A percentile compares a stretch with the other conserved stretches of the same genome.
phyloP scores from a whole-genome alignment of 805 yeast species.

The Pichia scutulata region DNA sequence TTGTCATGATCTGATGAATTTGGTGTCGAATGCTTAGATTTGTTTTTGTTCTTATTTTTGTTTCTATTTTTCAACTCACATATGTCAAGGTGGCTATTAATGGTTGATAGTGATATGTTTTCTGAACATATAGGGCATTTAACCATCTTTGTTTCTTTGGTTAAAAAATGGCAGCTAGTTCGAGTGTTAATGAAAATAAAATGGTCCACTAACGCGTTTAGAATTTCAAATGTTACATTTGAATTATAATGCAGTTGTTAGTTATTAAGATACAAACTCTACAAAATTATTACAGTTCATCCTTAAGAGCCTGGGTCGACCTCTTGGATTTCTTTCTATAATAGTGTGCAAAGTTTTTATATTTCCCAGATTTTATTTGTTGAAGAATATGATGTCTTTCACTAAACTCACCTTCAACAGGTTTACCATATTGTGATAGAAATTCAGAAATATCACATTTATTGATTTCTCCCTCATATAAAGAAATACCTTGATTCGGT shows the following conservation, averaged over 20 bases:
- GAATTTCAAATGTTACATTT: background rate
- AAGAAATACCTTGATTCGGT: constrained; percentile 13
- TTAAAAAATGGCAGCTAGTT: background rate
- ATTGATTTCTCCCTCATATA: constrained; percentile 22
- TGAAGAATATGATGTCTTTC: constrained; percentile 17
- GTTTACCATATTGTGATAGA: constrained; percentile 24
- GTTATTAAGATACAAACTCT: background rate
- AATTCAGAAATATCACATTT: constrained; percentile 28
- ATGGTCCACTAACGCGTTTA: background rate
- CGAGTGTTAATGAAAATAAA: too few species aligned
- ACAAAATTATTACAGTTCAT: constrained; percentile 15
- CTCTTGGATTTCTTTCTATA: constrained; percentile 18
- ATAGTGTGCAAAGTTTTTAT: constrained; percentile 18
- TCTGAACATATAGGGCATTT: constrained; percentile 29
- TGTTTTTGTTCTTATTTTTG: background rate
- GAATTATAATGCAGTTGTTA: background rate
- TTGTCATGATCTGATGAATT: background rate
- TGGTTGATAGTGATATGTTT: constrained; percentile 22
- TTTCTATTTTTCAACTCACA: constrained; percentile 14
- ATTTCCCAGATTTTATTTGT: constrained; percentile 17
- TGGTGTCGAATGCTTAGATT: background rate
- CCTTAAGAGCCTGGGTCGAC: constrained; percentile 9
- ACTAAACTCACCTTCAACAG: constrained; percentile 31
- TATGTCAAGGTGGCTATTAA: constrained; percentile 31
- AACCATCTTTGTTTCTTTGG: constrained; percentile 19